phyloP scores from a whole-genome alignment of 495 filamentous ascomycete species.

The Neurospora cerealis region DNA sequence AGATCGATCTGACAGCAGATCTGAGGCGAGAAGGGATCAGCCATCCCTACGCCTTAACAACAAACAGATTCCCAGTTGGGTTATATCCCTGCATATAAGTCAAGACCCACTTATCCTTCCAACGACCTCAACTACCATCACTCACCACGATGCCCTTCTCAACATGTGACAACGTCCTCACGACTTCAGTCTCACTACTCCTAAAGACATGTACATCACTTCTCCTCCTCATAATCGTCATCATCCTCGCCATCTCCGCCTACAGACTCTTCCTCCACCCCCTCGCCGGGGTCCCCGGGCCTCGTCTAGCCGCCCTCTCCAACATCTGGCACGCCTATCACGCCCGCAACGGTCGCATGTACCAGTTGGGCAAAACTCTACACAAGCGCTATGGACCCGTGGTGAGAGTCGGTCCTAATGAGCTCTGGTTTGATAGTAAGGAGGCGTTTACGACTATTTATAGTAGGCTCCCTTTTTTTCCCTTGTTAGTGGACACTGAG shows the following conservation, averaged over 20 bases:
- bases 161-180: not conserved
- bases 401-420: conserved; percentile 48
- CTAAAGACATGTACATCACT: not conserved
- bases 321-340: conserved; percentile 28
- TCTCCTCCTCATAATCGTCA: not conserved
- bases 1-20: not conserved
- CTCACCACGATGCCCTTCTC: not conserved
- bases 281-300: conserved; percentile 24
- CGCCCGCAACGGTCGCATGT: conserved; percentile 19
- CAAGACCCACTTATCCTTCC: not conserved
- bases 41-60: not conserved
- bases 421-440: conserved; percentile 39
- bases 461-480: not conserved
- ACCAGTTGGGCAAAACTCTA: conserved; percentile 22
- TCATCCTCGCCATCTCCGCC: not conserved
- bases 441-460: conserved; percentile 36
- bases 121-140: not conserved
- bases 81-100: not conserved
- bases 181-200: not conserved
- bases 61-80: not conserved
- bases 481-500: too few species aligned
- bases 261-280: conserved; percentile 27
- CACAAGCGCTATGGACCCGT: conserved; percentile 43
- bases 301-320: conserved; percentile 25
- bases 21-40: not conserved